Evolutionary conservation across 768 basidiomycete genomes (phyloP).

Genomic region (Mycena chlorophos): DNA sequence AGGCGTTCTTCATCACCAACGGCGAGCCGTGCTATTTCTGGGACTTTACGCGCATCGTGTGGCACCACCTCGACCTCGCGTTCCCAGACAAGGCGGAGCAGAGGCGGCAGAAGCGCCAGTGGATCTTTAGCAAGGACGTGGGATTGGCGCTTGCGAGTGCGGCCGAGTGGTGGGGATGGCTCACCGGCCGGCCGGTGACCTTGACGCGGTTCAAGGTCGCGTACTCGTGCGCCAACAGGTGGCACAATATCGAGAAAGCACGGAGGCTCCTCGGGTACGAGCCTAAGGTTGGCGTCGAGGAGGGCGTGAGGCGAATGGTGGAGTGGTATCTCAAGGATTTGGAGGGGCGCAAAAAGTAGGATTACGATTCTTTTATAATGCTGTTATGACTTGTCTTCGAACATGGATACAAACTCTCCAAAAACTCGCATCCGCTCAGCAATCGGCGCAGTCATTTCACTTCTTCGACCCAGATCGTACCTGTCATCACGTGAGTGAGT

Average conservation of each 20-base stretch:
- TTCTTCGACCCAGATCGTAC: conserved; percentile 36
- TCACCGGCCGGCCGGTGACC: conserved; percentile 76
- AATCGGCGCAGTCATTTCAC: conserved; percentile 29
- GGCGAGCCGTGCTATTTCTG: conserved; percentile 96
- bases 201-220: conserved; percentile 86
- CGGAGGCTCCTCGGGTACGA: conserved; percentile 90
- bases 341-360: conserved; percentile 9
- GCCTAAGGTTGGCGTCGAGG: conserved; percentile 84
- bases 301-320: conserved; percentile 79
- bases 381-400: conserved; percentile 29
- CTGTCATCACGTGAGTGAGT: conserved; percentile 23
- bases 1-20: conserved; percentile 96
- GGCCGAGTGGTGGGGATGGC: conserved; percentile 71
- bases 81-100: conserved; percentile 54
- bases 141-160: conserved; percentile 72
- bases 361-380: neutral
- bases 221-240: conserved; percentile 76
- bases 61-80: conserved; percentile 63
- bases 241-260: conserved; percentile 94
- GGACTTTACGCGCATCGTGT: conserved; percentile 86
- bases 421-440: conserved; percentile 45
- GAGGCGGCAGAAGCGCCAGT: conserved; percentile 32
- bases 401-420: conserved; percentile 42
- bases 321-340: conserved; percentile 52
- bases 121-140: conserved; percentile 58